Evolutionary conservation across 164 flowering plant genomes (phyloP).

Genomic region (Magnolia kwangsiensis): DNA sequence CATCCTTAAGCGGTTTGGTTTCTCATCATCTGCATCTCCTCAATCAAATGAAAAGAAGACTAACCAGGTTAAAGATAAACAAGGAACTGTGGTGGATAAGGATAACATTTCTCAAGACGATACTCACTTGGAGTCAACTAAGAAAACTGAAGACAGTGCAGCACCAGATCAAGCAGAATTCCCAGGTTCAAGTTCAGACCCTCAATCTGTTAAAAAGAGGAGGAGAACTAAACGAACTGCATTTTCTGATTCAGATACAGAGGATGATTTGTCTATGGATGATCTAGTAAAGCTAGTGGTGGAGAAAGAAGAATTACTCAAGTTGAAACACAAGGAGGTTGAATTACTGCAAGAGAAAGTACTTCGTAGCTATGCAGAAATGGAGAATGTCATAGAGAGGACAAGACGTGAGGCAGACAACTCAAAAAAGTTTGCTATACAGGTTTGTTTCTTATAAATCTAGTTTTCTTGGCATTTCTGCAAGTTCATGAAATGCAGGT

Average conservation of each 20-base stretch:
- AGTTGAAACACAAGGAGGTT: constrained; percentile 54
- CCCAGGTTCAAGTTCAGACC: constrained; percentile 39
- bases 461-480: not conserved
- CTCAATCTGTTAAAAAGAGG: constrained; percentile 26
- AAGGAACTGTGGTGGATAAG: constrained; percentile 9
- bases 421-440: constrained; percentile 81
- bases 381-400: constrained; percentile 80
- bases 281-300: constrained; percentile 68
- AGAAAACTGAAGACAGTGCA: constrained; percentile 16
- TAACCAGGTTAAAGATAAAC: constrained; percentile 27
- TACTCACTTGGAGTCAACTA: constrained; percentile 8
- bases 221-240: constrained; percentile 43
- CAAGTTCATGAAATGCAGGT: not conserved
- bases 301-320: constrained; percentile 69
- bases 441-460: constrained; percentile 37
- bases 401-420: constrained; percentile 81
- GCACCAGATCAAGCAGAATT: constrained; percentile 28
- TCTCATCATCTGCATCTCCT: constrained; percentile 68
- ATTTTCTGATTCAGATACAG: constrained; percentile 72
- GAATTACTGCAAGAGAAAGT: constrained; percentile 65
- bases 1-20: constrained; percentile 35
- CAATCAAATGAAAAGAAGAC: constrained; percentile 47
- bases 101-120: constrained; percentile 4
- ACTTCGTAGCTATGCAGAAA: constrained; percentile 74
- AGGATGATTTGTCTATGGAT: constrained; percentile 53